Percentiles rank a stretch among this genome's conserved stretches.
These are phyloP conservation scores for Ilyonectria destructans DNA, from an alignment of 2,329 filamentous ascomycete genomes.

Conservation along the genomic window DNA sequence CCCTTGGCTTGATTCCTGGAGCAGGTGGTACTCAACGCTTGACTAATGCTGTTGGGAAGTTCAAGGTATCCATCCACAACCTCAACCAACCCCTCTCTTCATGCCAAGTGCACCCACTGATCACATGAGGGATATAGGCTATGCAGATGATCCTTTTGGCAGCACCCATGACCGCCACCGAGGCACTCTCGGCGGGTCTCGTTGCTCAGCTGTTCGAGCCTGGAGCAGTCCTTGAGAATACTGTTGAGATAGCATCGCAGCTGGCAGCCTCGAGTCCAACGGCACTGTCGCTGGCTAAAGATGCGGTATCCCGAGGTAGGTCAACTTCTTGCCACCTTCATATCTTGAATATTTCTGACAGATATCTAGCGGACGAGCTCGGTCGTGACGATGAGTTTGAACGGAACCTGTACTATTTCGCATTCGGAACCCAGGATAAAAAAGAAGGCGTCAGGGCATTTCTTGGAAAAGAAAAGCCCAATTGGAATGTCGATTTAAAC, in stretches of 20 bases:
- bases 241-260: constrained; percentile 44
- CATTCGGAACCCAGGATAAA: constrained; percentile 54
- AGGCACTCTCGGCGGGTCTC: constrained; percentile 48
- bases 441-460: constrained; percentile 52
- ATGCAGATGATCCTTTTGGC: constrained; percentile 55
- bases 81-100: background rate
- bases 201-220: constrained; percentile 48
- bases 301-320: constrained; percentile 50
- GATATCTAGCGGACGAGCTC: constrained; percentile 44
- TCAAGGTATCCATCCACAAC: constrained; percentile 50
- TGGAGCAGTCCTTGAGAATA: constrained; percentile 48
- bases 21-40: constrained; percentile 59
- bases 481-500: constrained; percentile 34
- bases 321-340: background rate
- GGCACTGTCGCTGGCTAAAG: constrained; percentile 51
- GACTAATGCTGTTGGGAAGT: constrained; percentile 60
- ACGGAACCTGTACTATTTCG: constrained; percentile 55
- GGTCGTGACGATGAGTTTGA: constrained; percentile 54
- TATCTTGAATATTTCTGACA: constrained; percentile 6
- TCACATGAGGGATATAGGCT: constrained; percentile 40
- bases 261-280: constrained; percentile 46
- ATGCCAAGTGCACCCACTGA: constrained; percentile 10
- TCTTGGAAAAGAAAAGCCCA: constrained; percentile 48
- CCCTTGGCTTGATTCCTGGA: constrained; percentile 58
- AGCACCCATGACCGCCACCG: constrained; percentile 45